Evolutionary conservation across 768 basidiomycete species (phyloP), one percentile per base, ranked within the genome.

Genomic region (Boletus eberwhitei): DNA sequence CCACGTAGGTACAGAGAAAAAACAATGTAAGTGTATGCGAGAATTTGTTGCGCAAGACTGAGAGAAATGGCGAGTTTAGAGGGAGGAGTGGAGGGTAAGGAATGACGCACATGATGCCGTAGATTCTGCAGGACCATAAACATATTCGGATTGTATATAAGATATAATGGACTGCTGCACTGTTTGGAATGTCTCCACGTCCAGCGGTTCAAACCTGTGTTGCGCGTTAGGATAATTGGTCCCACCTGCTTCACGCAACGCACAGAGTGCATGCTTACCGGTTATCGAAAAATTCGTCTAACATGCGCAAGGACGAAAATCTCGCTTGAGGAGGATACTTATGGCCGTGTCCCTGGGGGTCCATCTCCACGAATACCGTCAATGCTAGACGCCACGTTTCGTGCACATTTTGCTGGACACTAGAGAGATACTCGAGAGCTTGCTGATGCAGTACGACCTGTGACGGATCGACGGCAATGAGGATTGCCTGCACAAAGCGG

Each of bases 31-130:
- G 77, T 36, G 91, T 91, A 75, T 93, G 91, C 26, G 90, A 90
- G 74, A 93, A 92, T 71, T 97, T 97, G 78, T 98, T 98, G 67
- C 95, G 86, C 51, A 98, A 74, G 73, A 90, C 93, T 95, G 57
- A 39, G 49, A 59, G 65, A 52, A 61, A 55, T 16, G 48, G 35
- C 39, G 21, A 32, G 39, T 31, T 59, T 46, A 64, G 55, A 44
- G 4, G 34, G 37, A 51, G 39, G 32, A 35, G 6, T 4, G 2
- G 11, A 49, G 35, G 47, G n/a, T 11, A 38, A 53, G n/a, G 37
- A 60, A 48, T 40, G 14, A 79, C 94, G 73, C 67, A 94, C 94
- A 97, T 48, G 86, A 67, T 47, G 90, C 84, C 59, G 80, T 84
- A 22, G 83, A 81, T 74, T 98, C 95, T 42, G 92, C 90, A 32